These are phyloP conservation scores for Monosporascus sp. DNA, from an alignment of 2,329 filamentous ascomycete genomes.

Conservation along the genomic window DNA sequence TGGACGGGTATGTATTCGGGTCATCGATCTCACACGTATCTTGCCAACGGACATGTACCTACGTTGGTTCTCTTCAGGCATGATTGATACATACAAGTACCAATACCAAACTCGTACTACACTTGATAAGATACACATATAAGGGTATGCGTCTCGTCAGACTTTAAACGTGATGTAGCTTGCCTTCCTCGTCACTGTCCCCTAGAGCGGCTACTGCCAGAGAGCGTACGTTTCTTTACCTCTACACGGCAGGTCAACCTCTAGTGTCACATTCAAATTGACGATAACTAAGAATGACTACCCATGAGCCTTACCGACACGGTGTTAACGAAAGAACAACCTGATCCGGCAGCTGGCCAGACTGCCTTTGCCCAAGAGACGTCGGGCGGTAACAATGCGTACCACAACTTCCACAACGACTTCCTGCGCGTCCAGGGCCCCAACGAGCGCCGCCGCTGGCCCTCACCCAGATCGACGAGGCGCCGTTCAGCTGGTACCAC, in stretches of 20 bases:
- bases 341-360: slow-evolving; percentile 1
- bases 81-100: too few relatives aligned
- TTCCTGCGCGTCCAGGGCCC: slow-evolving; percentile 61
- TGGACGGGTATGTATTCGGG: too few relatives aligned
- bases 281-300: background rate
- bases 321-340: slow-evolving; percentile 16
- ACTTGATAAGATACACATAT: background rate
- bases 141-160: background rate
- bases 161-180: background rate
- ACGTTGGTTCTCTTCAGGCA: too few relatives aligned
- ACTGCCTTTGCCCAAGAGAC: slow-evolving; percentile 37
- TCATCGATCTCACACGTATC: too few relatives aligned
- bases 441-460: slow-evolving; percentile 74
- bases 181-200: background rate
- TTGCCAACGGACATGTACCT: too few relatives aligned
- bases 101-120: background rate
- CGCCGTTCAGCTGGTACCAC: slow-evolving; percentile 80
- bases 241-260: too few relatives aligned
- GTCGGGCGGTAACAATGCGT: slow-evolving; percentile 61
- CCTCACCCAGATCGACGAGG: slow-evolving; percentile 76
- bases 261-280: too few relatives aligned
- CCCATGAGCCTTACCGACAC: background rate
- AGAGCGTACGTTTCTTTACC: background rate
- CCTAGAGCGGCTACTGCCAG: background rate
- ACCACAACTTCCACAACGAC: slow-evolving; percentile 75